Percentiles rank a stretch among this genome's conserved stretches.
These are phyloP conservation scores for Chrysoporthe cubensis DNA, from an alignment of 2,329 filamentous ascomycete genomes.

Conservation along the genomic window DNA sequence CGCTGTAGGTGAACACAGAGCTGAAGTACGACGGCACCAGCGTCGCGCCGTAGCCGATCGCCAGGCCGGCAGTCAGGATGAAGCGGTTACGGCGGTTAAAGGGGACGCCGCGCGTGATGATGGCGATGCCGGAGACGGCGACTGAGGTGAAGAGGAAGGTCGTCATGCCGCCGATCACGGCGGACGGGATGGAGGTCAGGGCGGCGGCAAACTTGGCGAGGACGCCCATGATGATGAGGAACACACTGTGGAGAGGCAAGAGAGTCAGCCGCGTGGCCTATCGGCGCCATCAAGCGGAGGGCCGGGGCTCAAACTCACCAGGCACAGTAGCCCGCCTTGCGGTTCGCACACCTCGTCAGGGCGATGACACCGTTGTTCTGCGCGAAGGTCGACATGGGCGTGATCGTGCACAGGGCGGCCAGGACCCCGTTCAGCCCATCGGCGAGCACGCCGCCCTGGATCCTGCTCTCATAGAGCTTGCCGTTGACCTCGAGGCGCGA, in stretches of 20 bases:
- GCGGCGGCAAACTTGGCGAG: conserved; percentile 84
- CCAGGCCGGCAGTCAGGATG: conserved; percentile 75
- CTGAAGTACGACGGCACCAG: conserved; percentile 69
- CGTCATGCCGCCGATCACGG: conserved; percentile 73
- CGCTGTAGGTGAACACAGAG: conserved; percentile 73
- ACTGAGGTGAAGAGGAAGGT: conserved; percentile 82
- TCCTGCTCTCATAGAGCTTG: conserved; percentile 71
- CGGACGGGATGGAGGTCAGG: conserved; percentile 72
- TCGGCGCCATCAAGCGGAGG: too few relatives aligned
- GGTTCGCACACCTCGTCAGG: conserved; percentile 79
- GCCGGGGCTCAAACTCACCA: conserved; percentile 44
- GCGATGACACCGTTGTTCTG: conserved; percentile 88
- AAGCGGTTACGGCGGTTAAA: conserved; percentile 84
- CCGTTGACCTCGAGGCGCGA: conserved; percentile 76
- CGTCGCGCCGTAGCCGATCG: conserved; percentile 73
- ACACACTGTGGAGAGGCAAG: conserved; percentile 51
- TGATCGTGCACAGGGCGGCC: conserved; percentile 77
- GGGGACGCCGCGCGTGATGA: conserved; percentile 68
- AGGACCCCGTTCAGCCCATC: conserved; percentile 78
- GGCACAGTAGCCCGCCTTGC: conserved; percentile 78
- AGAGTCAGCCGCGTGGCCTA: conserved; percentile 5
- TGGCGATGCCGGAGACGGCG: conserved; percentile 76
- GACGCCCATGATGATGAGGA: conserved; percentile 79
- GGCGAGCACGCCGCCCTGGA: conserved; percentile 78
- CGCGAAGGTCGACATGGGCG: conserved; percentile 79